Conservation (phyloP, 2,329 filamentous ascomycete genomes). For the Phialophora tarda region DNA sequence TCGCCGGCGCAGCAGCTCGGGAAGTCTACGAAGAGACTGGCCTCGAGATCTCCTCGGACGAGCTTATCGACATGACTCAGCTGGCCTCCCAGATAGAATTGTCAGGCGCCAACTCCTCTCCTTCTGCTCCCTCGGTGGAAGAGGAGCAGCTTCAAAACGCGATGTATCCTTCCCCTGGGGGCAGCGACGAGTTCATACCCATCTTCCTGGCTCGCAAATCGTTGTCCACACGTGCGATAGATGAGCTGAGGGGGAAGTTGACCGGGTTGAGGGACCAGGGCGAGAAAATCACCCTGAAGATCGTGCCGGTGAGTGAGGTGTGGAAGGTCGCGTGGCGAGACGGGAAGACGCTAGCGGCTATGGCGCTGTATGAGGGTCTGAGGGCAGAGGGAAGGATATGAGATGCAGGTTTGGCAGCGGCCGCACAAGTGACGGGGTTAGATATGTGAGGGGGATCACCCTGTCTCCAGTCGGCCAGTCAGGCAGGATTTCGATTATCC, state of each 20-base stretch:
- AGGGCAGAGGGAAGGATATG: constrained; percentile 28
- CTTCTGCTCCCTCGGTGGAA: constrained; percentile 20
- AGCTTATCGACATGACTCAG: constrained; percentile 61
- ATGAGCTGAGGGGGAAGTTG: constrained; percentile 58
- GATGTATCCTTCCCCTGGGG: constrained; percentile 62
- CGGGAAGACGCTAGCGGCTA: constrained; percentile 61
- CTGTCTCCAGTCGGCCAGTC: background rate
- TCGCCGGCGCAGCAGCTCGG: constrained; percentile 61
- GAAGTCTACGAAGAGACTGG: constrained; percentile 65
- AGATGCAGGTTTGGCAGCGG: background rate
- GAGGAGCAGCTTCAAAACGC: constrained; percentile 52
- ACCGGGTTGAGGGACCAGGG: constrained; percentile 60
- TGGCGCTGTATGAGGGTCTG: constrained; percentile 56
- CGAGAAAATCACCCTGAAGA: constrained; percentile 64
- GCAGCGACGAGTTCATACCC: constrained; percentile 65
- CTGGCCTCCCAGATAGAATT: constrained; percentile 45
- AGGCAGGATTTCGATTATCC: background rate
- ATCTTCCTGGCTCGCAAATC: constrained; percentile 62
- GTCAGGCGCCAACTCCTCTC: background rate
- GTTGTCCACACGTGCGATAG: constrained; percentile 54
- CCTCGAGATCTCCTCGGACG: constrained; percentile 55
- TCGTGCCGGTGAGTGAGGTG: constrained; percentile 57
- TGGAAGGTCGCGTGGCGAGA: constrained; percentile 63
- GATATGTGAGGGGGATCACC: background rate
- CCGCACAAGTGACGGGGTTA: background rate